phyloP scores from a whole-genome alignment of 2,329 filamentous ascomycete species.

The Aspergillus ibericus region DNA sequence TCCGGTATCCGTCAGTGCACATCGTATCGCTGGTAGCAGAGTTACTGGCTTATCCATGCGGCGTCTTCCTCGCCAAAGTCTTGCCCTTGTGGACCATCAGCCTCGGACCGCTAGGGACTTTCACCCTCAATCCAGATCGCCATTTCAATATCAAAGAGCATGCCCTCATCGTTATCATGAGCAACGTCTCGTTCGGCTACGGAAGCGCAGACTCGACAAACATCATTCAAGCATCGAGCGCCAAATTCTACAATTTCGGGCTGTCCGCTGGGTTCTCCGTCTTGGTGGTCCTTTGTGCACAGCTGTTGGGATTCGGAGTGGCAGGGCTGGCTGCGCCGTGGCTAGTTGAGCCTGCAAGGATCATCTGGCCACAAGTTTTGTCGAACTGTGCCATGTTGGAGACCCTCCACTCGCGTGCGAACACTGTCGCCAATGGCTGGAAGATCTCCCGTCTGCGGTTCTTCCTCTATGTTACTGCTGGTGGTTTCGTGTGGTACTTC shows the following conservation, averaged over 20 bases:
- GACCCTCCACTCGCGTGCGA: constrained; percentile 40
- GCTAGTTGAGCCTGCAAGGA: constrained; percentile 40
- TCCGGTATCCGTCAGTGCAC: constrained; percentile 49
- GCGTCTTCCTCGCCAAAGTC: constrained; percentile 40
- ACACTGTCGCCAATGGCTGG: constrained; percentile 41
- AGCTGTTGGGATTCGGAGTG: constrained; percentile 43
- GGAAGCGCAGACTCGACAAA: constrained; percentile 49
- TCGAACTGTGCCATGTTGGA: constrained; percentile 42
- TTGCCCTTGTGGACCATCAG: constrained; percentile 38
- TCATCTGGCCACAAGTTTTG: constrained; percentile 44
- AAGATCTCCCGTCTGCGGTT: constrained; percentile 40
- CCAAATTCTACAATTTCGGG: constrained; percentile 43
- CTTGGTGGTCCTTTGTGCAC: constrained; percentile 40
- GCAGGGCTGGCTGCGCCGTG: constrained; percentile 40
- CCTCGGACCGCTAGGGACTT: constrained; percentile 21
- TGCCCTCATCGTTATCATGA: constrained; percentile 50
- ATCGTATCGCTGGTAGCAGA: constrained; percentile 50
- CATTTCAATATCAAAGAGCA: constrained; percentile 52
- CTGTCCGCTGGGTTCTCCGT: constrained; percentile 42
- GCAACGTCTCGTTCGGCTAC: constrained; percentile 51
- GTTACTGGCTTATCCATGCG: constrained; percentile 46
- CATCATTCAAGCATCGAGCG: constrained; percentile 45
- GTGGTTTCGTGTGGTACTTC: constrained; percentile 50
- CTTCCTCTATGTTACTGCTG: constrained; percentile 35
- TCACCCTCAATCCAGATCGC: constrained; percentile 43